Evolutionary conservation across 371 early-diverging fungal species (phyloP).

Genomic region (Actinomucor elegans): DNA sequence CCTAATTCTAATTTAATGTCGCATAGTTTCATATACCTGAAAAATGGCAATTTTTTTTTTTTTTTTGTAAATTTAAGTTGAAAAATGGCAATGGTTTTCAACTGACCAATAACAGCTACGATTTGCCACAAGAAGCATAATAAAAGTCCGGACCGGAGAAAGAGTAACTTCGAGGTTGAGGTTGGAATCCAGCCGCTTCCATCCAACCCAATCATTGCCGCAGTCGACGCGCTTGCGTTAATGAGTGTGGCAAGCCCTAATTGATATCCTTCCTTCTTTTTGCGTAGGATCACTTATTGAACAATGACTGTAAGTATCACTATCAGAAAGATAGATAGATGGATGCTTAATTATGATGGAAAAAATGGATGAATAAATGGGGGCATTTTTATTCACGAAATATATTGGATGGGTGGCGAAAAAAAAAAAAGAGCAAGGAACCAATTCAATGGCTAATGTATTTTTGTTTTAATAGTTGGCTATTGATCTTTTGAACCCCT

Average conservation of each 20-base stretch:
- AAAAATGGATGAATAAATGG: neutral
- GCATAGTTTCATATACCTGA: too few relatives aligned
- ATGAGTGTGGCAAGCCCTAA: neutral
- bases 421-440: neutral
- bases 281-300: conserved; percentile 23
- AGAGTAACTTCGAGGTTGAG: too few relatives aligned
- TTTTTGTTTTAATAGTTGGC: conserved; percentile 84
- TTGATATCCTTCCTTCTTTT: conserved; percentile 18
- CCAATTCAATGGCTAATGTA: too few relatives aligned
- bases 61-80: too few relatives aligned
- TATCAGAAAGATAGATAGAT: neutral
- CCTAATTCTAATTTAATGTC: too few relatives aligned
- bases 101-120: too few relatives aligned
- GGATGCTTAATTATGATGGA: neutral
- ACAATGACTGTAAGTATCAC: conserved; percentile 21
- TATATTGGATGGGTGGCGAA: conserved; percentile 1
- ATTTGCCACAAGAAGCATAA: too few relatives aligned
- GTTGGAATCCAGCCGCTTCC: too few relatives aligned
- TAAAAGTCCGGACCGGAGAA: too few relatives aligned
- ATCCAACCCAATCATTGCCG: too few relatives aligned
- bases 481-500: conserved; percentile 98
- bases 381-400: neutral
- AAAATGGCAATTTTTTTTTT: too few relatives aligned
- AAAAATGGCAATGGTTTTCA: too few relatives aligned
- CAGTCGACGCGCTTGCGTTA: neutral